These are phyloP conservation scores for Leccinum pachyderme DNA, from an alignment of 1,284 basidiomycete species.

Conservation along the genomic window DNA sequence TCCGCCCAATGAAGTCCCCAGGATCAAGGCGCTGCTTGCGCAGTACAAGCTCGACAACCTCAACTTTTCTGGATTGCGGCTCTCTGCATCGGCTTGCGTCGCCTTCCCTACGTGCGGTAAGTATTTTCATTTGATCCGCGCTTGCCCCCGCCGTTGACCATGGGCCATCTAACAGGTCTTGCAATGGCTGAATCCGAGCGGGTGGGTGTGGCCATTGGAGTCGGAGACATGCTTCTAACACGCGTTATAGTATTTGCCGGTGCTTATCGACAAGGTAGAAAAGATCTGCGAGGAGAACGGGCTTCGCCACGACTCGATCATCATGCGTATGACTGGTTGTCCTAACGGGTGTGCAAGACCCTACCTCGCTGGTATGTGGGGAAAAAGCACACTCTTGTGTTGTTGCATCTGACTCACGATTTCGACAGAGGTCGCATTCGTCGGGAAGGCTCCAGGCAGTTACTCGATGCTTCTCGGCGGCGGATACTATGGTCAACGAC, in stretches of 20 bases:
- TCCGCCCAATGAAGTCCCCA: constrained; percentile 64
- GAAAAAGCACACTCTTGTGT: neutral
- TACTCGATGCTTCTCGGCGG: constrained; percentile 97
- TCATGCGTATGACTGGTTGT: constrained; percentile 98
- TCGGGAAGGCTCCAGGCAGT: constrained; percentile 93
- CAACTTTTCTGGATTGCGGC: constrained; percentile 74
- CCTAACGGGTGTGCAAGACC: constrained; percentile 94
- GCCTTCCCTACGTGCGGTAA: constrained; percentile 94
- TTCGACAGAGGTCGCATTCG: constrained; percentile 82
- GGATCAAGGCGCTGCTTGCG: constrained; percentile 78
- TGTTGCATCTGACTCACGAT: neutral
- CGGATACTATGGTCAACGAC: constrained; percentile 88
- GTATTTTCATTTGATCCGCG: constrained; percentile 14
- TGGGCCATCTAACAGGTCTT: constrained; percentile 50
- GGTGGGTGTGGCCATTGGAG: constrained; percentile 42
- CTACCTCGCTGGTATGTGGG: constrained; percentile 76
- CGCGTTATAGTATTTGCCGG: constrained; percentile 77
- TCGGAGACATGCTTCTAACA: constrained; percentile 3
- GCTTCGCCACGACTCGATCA: constrained; percentile 88
- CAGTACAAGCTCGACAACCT: constrained; percentile 94
- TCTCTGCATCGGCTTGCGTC: constrained; percentile 93
- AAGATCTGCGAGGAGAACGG: constrained; percentile 92
- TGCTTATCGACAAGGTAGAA: constrained; percentile 95
- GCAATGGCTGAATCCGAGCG: constrained; percentile 96
- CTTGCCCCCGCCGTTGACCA: constrained; percentile 5